Percentiles rank a stretch among this genome's conserved stretches.
Conservation (phyloP, 495 filamentous ascomycete species). For the Talaromyces thailandensis region DNA sequence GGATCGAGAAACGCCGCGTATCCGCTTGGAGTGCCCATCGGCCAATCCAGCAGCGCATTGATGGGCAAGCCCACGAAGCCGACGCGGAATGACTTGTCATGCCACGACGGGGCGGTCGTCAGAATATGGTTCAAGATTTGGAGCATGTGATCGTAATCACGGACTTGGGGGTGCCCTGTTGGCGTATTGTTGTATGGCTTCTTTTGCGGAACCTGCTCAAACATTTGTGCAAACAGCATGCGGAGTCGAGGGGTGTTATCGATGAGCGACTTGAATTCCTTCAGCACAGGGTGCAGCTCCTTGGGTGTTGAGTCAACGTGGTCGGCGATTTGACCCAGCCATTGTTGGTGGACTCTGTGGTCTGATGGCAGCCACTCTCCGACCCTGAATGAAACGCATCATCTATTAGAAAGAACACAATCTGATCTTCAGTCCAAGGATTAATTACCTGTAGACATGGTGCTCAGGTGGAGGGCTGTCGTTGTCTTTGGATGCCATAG, state of each 20-base stretch:
- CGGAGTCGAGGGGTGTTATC: constrained; percentile 31
- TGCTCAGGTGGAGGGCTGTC: too few relatives aligned
- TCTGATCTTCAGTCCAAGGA: too few relatives aligned
- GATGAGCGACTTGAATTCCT: constrained; percentile 38
- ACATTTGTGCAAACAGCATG: constrained; percentile 45
- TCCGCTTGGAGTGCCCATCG: constrained; percentile 60
- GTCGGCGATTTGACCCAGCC: background rate
- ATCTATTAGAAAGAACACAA: too few relatives aligned
- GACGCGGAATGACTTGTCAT: constrained; percentile 35
- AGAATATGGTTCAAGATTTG: constrained; percentile 55
- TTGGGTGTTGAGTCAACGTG: background rate
- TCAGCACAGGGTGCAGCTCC: background rate
- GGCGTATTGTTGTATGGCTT: constrained; percentile 45
- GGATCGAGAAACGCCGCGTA: constrained; percentile 57
- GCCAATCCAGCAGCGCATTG: constrained; percentile 62
- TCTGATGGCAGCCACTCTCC: background rate
- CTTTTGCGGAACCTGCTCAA: constrained; percentile 52
- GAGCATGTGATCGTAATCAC: constrained; percentile 57
- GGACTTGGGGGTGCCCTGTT: constrained; percentile 50
- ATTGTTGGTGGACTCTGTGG: background rate
- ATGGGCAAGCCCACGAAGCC: constrained; percentile 62
- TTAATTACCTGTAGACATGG: too few relatives aligned
- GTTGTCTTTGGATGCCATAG: too few relatives aligned
- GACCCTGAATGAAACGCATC: too few relatives aligned
- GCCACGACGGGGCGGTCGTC: constrained; percentile 53